phyloP scores from a whole-genome alignment of 2,329 filamentous ascomycete genomes.

The Trichoderma asperellum region DNA sequence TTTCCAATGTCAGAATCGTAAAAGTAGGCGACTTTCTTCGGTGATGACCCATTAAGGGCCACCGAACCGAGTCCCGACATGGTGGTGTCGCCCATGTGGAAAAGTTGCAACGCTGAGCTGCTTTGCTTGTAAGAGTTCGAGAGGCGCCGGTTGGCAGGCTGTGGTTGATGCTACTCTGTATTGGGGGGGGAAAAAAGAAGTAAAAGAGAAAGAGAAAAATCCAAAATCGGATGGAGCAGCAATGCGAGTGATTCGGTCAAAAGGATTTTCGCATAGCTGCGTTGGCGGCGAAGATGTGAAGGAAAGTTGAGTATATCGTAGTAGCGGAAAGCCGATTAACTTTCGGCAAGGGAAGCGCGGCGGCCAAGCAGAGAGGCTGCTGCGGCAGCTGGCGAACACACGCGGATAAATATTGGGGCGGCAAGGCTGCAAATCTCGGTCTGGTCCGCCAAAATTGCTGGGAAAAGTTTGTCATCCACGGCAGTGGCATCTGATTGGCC shows the following conservation, averaged over 20 bases:
- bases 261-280: conserved; percentile 34
- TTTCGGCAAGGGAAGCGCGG: conserved; percentile 31
- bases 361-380: conserved; percentile 23
- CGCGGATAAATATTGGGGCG: conserved; percentile 40
- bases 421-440: conserved; percentile 29
- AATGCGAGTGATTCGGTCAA: conserved; percentile 29
- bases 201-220: not conserved
- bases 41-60: conserved; percentile 52
- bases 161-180: not conserved
- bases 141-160: conserved; percentile 1
- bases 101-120: conserved; percentile 28
- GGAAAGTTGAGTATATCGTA: conserved; percentile 27
- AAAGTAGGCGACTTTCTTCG: conserved; percentile 93
- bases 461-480: not conserved
- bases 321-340: conserved; percentile 29
- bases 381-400: conserved; percentile 28
- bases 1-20: conserved; percentile 98
- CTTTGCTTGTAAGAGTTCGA: conserved; percentile 6
- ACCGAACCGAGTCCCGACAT: conserved; percentile 49
- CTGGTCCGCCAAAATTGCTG: not conserved
- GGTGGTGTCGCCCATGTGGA: conserved; percentile 45
- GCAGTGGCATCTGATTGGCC: conserved; percentile 7
- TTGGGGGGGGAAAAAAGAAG: not conserved
- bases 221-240: not conserved
- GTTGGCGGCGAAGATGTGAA: conserved; percentile 26